Conservation (phyloP, 2,329 filamentous ascomycete genomes). For the Colletotrichum godetiae region DNA sequence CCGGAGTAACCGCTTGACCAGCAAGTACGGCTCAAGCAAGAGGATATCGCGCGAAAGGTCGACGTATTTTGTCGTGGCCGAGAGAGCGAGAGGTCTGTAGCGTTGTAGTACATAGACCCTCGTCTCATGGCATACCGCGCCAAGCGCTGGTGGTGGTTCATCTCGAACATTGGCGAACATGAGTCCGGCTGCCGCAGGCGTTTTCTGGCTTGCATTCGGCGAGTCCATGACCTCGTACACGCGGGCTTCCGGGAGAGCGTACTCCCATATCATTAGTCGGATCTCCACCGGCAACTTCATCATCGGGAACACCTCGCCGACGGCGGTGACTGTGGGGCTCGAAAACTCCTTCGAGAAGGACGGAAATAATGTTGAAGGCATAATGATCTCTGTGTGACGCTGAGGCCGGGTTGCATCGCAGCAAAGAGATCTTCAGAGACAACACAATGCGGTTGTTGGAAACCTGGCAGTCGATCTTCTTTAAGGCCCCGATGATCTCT, state of each 20-base stretch:
- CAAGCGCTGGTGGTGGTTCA: conserved; percentile 56
- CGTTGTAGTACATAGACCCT: conserved; percentile 54
- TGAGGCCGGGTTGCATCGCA: conserved; percentile 31
- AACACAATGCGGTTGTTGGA: conserved; percentile 9
- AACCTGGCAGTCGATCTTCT: conserved; percentile 32
- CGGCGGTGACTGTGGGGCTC: not conserved
- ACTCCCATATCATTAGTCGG: conserved; percentile 58
- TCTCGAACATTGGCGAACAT: conserved; percentile 59
- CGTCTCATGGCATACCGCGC: conserved; percentile 57
- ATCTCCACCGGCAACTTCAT: conserved; percentile 55
- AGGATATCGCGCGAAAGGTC: conserved; percentile 58
- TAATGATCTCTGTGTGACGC: conserved; percentile 30
- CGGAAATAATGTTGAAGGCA: conserved; percentile 25
- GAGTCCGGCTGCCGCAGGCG: conserved; percentile 52
- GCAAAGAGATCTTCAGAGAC: conserved; percentile 20
- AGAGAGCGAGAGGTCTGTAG: conserved; percentile 57
- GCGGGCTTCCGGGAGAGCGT: conserved; percentile 55
- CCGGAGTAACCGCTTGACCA: conserved; percentile 58
- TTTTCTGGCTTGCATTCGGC: conserved; percentile 52
- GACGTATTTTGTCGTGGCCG: conserved; percentile 58
- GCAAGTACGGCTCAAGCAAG: conserved; percentile 59
- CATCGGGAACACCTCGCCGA: conserved; percentile 22
- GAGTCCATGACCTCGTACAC: conserved; percentile 61
- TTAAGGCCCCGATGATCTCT: conserved; percentile 25
- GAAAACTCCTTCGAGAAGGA: not conserved